Base-by-base conservation (phyloP, 306 rosid species). In the Lotus japonicus region DNA sequence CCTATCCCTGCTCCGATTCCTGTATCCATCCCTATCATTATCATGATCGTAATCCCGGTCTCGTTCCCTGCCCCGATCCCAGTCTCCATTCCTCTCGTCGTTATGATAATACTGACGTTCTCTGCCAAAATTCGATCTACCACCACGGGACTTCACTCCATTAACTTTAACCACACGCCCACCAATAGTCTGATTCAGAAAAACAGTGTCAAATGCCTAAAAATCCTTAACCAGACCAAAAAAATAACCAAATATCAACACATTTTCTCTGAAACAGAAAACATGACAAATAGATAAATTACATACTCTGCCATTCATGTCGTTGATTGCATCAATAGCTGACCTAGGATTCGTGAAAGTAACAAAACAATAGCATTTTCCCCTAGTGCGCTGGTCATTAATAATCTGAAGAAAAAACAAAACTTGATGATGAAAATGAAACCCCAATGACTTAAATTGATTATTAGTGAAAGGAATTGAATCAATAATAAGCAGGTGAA, bases 241-340 rank as follows among this genome's bases (percentile, higher is more conserved):
- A 65, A 18, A 23, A 59, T 8, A 48, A 45, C 44, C 33, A 82
- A 50, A 46, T 21, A 26, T 11, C 35, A 45, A 19, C 26, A 3
- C 26, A 1, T n/a, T 33, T 6, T 10, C 3, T 13, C 42, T n/a
- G n/a, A n/a, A n/a, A n/a, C 44, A 6, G 7, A 49, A 56, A 77
- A 36, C 10, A 69, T 5, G 42, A 35, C 7, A 23, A 54, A 31
- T 5, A 18, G 50, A 77, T 13, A 69, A 70, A 65, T 35, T 36
- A 69, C 87, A 59, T 82, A 94, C 99, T 81, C 95, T 84, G 75
- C 97, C 99, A 71, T 94, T 89, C 99, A 94, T 88, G 71, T 82
- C 95, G 42, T 81, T 78, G 66, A 94, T 94, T 52, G 99, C 99
- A 66, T 88, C 86, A 13, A 86, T 14, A 5, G 97, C 97, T 2